These are phyloP conservation scores for Agrocybe pediades DNA, from an alignment of 768 basidiomycete species.

Conservation along the genomic window DNA sequence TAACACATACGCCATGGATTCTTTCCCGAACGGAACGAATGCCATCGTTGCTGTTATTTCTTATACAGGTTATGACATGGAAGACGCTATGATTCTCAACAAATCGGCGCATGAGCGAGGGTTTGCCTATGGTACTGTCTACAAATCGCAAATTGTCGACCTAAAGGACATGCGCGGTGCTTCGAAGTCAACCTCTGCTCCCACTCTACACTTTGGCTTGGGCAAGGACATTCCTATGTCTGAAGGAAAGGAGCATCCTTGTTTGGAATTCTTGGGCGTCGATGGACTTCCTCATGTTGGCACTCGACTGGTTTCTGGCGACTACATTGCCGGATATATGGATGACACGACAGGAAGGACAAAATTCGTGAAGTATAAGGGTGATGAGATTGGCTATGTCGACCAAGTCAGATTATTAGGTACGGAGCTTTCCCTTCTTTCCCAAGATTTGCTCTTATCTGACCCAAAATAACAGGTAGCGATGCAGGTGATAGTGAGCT, in stretches of 20 bases:
- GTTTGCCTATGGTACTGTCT: conserved; percentile 94
- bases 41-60: conserved; percentile 99
- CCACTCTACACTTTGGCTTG: conserved; percentile 88
- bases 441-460: conserved; percentile 3
- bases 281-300: conserved; percentile 91
- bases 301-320: conserved; percentile 65
- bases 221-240: conserved; percentile 66
- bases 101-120: conserved; percentile 98
- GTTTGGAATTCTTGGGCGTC: conserved; percentile 57
- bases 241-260: conserved; percentile 47
- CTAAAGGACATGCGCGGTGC: conserved; percentile 79
- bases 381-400: conserved; percentile 87
- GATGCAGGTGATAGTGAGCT: conserved; percentile 88
- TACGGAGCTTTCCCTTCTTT: conserved; percentile 28
- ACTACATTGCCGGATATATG: conserved; percentile 82
- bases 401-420: conserved; percentile 92
- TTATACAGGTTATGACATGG: conserved; percentile 99
- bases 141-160: conserved; percentile 93
- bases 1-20: conserved; percentile 96
- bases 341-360: conserved; percentile 86
- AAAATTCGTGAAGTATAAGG: conserved; percentile 91
- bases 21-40: conserved; percentile 97
- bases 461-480: conserved; percentile 51
- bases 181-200: conserved; percentile 51
- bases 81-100: conserved; percentile 99